phyloP scores from a whole-genome alignment of 2,329 filamentous ascomycete species.

The Lasiodiplodia gonubiensis region DNA sequence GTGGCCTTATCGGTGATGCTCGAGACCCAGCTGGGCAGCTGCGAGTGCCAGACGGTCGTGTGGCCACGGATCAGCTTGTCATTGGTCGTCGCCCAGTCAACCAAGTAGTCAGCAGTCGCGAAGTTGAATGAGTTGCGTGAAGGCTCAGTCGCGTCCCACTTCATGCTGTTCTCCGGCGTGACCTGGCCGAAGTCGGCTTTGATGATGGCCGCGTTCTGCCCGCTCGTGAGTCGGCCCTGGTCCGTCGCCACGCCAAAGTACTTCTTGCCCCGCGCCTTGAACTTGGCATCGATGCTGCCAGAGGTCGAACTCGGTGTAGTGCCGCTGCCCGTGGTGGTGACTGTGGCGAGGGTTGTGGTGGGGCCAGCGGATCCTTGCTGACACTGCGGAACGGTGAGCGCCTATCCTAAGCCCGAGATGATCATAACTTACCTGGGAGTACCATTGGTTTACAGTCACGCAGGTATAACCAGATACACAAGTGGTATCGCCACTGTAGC shows the following conservation, averaged over 20 bases:
- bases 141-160: slow-evolving; percentile 66
- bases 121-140: slow-evolving; percentile 62
- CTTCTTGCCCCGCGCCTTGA: slow-evolving; percentile 68
- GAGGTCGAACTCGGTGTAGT: slow-evolving; percentile 41
- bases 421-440: slow-evolving; percentile 17
- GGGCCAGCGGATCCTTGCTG: slow-evolving; percentile 22
- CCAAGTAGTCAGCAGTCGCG: slow-evolving; percentile 62
- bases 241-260: slow-evolving; percentile 68
- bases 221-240: slow-evolving; percentile 56
- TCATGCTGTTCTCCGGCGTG: slow-evolving; percentile 72
- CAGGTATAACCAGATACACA: slow-evolving; percentile 29
- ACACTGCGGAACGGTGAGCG: neutral
- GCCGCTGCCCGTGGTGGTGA: slow-evolving; percentile 14
- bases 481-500: slow-evolving; percentile 10
- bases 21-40: slow-evolving; percentile 62
- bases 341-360: slow-evolving; percentile 10
- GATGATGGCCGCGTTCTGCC: slow-evolving; percentile 63
- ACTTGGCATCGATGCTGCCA: slow-evolving; percentile 55
- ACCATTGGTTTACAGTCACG: slow-evolving; percentile 21
- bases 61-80: slow-evolving; percentile 68
- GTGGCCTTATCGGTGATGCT: slow-evolving; percentile 58
- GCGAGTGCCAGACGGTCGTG: slow-evolving; percentile 68
- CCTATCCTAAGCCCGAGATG: neutral
- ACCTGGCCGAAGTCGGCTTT: slow-evolving; percentile 67
- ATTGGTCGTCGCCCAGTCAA: slow-evolving; percentile 63